phyloP scores from a whole-genome alignment of 169 alveolate species.

The Cryptosporidium viatorum region DNA sequence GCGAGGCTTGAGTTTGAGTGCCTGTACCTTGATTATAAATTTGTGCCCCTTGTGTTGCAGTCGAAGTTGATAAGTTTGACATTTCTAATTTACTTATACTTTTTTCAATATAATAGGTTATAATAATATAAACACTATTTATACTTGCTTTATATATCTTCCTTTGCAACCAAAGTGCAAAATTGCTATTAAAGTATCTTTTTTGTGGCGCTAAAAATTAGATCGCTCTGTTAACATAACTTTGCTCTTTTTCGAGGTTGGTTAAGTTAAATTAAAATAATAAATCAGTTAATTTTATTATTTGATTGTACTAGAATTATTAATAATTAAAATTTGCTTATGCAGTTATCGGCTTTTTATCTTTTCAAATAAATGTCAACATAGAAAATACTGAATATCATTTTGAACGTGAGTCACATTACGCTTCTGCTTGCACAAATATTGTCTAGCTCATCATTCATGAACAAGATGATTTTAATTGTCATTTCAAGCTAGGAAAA shows the following conservation, averaged over 20 bases:
- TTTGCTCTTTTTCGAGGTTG: constrained; percentile 26
- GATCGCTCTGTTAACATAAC: constrained; percentile 18
- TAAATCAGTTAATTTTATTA: not conserved
- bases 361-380: no score
- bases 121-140: not conserved
- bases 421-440: no score
- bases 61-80: constrained; percentile 2
- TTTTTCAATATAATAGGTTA: not conserved
- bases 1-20: constrained; percentile 7
- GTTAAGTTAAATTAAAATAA: not conserved
- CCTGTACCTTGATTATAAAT: constrained; percentile 4
- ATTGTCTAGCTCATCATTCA: no score
- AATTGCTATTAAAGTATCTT: constrained; percentile 6
- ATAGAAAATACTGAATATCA: no score
- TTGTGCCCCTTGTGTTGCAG: not conserved
- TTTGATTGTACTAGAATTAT: not conserved
- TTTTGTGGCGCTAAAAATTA: constrained; percentile 3
- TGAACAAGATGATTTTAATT: not conserved
- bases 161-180: constrained; percentile 3
- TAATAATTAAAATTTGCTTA: not conserved
- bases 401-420: no score
- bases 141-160: not conserved
- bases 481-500: no score
- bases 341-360: no score
- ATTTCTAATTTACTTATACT: not conserved